Percentiles rank a stretch among this genome's conserved stretches.
phyloP scores from a whole-genome alignment of 2,329 filamentous ascomycete genomes.

The Colletotrichum simmondsii region DNA sequence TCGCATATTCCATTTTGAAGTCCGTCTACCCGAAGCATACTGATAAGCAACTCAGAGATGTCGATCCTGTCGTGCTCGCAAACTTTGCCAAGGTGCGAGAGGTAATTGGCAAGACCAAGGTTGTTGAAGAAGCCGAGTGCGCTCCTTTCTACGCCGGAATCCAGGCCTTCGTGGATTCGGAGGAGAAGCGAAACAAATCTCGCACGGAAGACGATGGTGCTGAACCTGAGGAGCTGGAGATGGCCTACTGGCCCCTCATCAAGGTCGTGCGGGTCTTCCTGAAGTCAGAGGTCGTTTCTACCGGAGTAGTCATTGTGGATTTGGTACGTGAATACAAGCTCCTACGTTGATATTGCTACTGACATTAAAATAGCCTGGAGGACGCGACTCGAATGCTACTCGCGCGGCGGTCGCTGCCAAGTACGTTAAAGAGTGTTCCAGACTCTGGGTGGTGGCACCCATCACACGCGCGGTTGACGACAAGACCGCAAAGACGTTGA shows the following conservation, averaged over 20 bases:
- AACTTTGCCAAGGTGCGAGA: background rate
- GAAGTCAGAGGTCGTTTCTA: conserved; percentile 46
- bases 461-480: conserved; percentile 71
- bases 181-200: background rate
- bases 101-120: background rate
- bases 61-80: background rate
- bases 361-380: conserved; percentile 54
- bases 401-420: conserved; percentile 65
- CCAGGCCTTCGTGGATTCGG: conserved; percentile 17
- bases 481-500: conserved; percentile 65
- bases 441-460: conserved; percentile 71
- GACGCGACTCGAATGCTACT: conserved; percentile 70
- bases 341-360: background rate
- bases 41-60: conserved; percentile 10
- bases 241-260: conserved; percentile 61
- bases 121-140: conserved; percentile 1
- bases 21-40: conserved; percentile 53
- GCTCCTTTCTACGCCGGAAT: conserved; percentile 4
- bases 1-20: conserved; percentile 55
- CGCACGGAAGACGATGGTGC: background rate
- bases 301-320: conserved; percentile 53
- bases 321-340: conserved; percentile 49
- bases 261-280: conserved; percentile 57
- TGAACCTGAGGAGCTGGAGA: background rate
- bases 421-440: conserved; percentile 70